Evolutionary conservation across 2,329 filamentous ascomycete species (phyloP), one percentile per base, ranked within the genome.

Genomic region (Hypoxylon sp.): DNA sequence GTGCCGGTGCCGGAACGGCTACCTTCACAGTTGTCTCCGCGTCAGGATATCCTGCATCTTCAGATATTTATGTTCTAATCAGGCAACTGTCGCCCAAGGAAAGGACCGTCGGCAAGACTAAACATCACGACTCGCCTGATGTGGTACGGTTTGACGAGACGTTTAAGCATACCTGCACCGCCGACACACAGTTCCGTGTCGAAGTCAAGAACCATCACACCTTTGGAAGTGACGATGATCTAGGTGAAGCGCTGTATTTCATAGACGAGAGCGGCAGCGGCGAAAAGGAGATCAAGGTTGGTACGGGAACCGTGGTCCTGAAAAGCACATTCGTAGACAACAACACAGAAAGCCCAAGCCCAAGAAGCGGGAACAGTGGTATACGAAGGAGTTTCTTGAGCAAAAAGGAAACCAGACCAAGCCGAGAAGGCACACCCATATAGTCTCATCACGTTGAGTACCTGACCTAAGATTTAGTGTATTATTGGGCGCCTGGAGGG

Each of bases 61-160:
- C 90, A 4, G 90, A 95, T 67, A 75, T 96, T n/a, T 91, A 90
- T 65, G 83, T 96, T 36, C 74, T 82, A 50, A 75, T 96, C 61
- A 86, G 84, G 47, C 84, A 89, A 61, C 68, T 89, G 23, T 76
- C 78, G 3, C 73, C 84, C 35, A 92, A 88, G 72, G 81, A 77
- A 38, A 97, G 94, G 75, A 83, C 88, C 34, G 77, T 99, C 34
- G 86, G 92, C 74, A 97, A 97, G 78, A 97, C 92, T 15, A 96
- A 96, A 70, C 88, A 94, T 59, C 83, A 89, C 75, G 96, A 96
- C 71, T 81, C 87, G 0, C 74, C 82, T 2, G 90, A 88, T 1
- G 74, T 79, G 3, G 82, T 90, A 55, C 79, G 76, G 12, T 96
- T 85, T 69, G 86, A 91, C 57, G 90, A 96, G 69, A 86, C 83